Percentiles rank a stretch among this genome's conserved stretches.
These are phyloP conservation scores for Xylaria nigripes DNA, from an alignment of 495 filamentous ascomycete species.

Conservation along the genomic window DNA sequence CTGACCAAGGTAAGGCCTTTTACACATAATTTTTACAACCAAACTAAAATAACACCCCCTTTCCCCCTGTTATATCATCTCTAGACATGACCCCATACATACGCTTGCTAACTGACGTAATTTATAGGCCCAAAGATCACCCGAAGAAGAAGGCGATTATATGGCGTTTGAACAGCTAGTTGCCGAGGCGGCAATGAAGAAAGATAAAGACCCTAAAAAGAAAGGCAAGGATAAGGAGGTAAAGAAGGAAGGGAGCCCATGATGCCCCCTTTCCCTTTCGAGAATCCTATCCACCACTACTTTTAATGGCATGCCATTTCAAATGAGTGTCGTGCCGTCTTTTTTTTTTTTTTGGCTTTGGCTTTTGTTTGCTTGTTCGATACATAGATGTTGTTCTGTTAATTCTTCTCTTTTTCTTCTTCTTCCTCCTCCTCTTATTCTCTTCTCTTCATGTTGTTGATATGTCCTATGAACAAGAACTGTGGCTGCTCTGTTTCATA, in stretches of 20 bases:
- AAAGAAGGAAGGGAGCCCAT: constrained; percentile 18
- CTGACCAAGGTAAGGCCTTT: constrained; percentile 60
- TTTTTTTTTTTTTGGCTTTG: background rate
- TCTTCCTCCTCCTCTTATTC: too few species aligned
- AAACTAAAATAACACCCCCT: background rate
- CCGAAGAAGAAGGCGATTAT: constrained; percentile 96
- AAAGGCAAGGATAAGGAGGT: constrained; percentile 55
- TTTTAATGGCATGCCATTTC: background rate
- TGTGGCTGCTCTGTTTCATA: too few species aligned
- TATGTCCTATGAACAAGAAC: too few species aligned
- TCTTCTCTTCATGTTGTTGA: too few species aligned
- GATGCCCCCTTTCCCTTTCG: constrained; percentile 6
- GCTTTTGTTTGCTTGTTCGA: background rate
- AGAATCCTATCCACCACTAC: too few species aligned
- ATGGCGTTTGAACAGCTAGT: constrained; percentile 98
- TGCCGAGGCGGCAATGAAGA: constrained; percentile 91
- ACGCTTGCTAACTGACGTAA: constrained; percentile 20
- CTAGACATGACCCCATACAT: background rate
- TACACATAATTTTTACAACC: constrained; percentile 11
- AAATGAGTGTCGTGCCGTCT: background rate
- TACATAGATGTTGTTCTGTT: background rate
- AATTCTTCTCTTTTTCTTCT: too few species aligned
- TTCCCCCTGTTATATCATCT: background rate
- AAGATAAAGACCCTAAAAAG: constrained; percentile 70
- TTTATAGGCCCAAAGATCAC: constrained; percentile 72